Evolutionary conservation across 2,329 filamentous ascomycete genomes (phyloP).

Genomic region (Colletotrichum brevisporum): DNA sequence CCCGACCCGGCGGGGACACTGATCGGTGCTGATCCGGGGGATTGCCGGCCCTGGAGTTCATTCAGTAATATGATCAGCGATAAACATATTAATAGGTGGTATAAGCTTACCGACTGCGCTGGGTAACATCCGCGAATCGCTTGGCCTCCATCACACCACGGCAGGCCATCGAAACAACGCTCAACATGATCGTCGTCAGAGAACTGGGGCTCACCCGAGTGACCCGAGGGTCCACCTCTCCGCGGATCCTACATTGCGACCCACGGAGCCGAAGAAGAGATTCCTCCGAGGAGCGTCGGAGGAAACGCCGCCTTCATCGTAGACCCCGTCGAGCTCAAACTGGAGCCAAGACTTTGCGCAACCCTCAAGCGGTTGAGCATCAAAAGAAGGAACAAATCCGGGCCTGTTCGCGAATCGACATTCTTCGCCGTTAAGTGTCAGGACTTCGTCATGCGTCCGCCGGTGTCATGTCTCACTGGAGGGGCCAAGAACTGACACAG

Average conservation of each 20-base stretch:
- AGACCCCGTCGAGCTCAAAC: neutral
- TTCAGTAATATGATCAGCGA: neutral
- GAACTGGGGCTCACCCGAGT: neutral
- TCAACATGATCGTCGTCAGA: conserved; percentile 14
- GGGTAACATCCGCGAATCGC: neutral
- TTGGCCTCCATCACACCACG: neutral
- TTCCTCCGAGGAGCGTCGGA: conserved; percentile 1
- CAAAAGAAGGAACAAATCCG: neutral
- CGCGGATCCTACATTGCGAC: neutral
- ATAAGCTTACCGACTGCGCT: neutral
- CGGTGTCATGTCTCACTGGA: conserved; percentile 7
- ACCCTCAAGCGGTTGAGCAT: too few relatives aligned
- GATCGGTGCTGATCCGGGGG: neutral
- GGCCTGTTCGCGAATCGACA: neutral
- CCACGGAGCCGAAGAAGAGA: neutral
- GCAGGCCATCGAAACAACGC: conserved; percentile 20
- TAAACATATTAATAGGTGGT: neutral
- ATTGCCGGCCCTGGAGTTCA: neutral
- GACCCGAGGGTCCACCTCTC: neutral
- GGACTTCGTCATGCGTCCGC: conserved; percentile 13
- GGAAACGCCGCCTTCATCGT: neutral
- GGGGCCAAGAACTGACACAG: too few relatives aligned
- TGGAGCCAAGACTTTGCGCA: neutral
- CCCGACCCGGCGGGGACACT: neutral
- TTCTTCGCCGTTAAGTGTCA: conserved; percentile 12